These are phyloP conservation scores for Thymus mandschuricus DNA, from an alignment of 257 asterid species.

Conservation along the genomic window DNA sequence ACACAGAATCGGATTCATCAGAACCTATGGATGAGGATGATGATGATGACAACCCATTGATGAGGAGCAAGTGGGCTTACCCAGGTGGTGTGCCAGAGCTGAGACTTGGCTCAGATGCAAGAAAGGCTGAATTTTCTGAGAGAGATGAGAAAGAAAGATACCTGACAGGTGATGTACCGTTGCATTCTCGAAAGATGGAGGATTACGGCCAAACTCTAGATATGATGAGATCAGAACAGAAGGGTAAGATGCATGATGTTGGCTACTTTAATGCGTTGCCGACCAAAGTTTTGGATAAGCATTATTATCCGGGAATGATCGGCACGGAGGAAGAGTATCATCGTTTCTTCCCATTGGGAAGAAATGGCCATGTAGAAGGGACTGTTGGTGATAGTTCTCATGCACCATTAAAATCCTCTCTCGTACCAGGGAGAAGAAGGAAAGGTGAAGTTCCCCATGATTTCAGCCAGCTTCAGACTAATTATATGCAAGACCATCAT, in stretches of 20 bases:
- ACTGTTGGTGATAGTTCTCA: constrained; percentile 53
- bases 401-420: constrained; percentile 46
- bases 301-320: constrained; percentile 50
- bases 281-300: constrained; percentile 44
- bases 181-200: constrained; percentile 45
- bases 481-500: constrained; percentile 45
- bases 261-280: constrained; percentile 52
- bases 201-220: constrained; percentile 47
- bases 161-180: constrained; percentile 54
- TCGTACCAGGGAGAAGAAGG: constrained; percentile 47
- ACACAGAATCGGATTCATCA: constrained; percentile 96
- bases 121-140: constrained; percentile 53
- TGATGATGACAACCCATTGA: constrained; percentile 81
- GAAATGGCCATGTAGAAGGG: constrained; percentile 64
- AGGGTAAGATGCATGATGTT: constrained; percentile 75
- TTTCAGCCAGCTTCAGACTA: constrained; percentile 53
- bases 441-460: constrained; percentile 57
- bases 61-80: constrained; percentile 97
- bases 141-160: constrained; percentile 54
- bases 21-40: constrained; percentile 71
- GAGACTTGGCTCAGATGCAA: constrained; percentile 46
- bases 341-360: constrained; percentile 55
- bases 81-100: constrained; percentile 68
- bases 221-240: constrained; percentile 53
- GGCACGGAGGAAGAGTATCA: constrained; percentile 48